Evolutionary conservation across 1,284 basidiomycete genomes (phyloP).

Genomic region (Baeospora myosura): DNA sequence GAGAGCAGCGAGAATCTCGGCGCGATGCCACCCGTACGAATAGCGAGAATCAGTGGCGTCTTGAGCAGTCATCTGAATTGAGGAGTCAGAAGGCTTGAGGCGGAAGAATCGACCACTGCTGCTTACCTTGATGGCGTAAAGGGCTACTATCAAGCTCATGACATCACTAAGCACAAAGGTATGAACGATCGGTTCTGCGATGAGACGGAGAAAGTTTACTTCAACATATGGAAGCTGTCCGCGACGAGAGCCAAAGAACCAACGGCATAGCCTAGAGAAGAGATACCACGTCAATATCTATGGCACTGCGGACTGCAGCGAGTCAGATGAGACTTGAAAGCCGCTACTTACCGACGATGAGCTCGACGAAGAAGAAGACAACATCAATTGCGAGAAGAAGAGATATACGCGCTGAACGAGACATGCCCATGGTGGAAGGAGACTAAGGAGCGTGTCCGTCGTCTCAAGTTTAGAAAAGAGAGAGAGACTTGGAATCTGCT

Average conservation of each 20-base stretch:
- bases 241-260: conserved; percentile 93
- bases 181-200: conserved; percentile 10
- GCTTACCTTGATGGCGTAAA: conserved; percentile 90
- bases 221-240: conserved; percentile 98
- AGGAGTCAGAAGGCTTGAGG: conserved; percentile 7
- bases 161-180: conserved; percentile 62
- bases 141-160: conserved; percentile 88
- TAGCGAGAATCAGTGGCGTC: conserved; percentile 55
- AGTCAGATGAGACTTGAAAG: neutral
- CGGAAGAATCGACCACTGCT: too few species aligned
- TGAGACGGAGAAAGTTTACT: conserved; percentile 43
- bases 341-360: conserved; percentile 61
- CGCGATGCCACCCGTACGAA: conserved; percentile 96
- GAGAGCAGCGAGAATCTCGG: conserved; percentile 94
- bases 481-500: too few species aligned
- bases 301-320: too few species aligned
- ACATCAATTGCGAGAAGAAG: conserved; percentile 81
- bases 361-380: conserved; percentile 89
- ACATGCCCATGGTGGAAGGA: conserved; percentile 29
- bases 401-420: conserved; percentile 72
- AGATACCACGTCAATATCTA: conserved; percentile 3
- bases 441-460: too few species aligned
- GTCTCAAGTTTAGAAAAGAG: too few species aligned
- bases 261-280: conserved; percentile 73
- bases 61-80: conserved; percentile 46